Evolutionary conservation across 169 alveolate genomes (phyloP).

Genomic region (Besnoitia besnoiti): DNA sequence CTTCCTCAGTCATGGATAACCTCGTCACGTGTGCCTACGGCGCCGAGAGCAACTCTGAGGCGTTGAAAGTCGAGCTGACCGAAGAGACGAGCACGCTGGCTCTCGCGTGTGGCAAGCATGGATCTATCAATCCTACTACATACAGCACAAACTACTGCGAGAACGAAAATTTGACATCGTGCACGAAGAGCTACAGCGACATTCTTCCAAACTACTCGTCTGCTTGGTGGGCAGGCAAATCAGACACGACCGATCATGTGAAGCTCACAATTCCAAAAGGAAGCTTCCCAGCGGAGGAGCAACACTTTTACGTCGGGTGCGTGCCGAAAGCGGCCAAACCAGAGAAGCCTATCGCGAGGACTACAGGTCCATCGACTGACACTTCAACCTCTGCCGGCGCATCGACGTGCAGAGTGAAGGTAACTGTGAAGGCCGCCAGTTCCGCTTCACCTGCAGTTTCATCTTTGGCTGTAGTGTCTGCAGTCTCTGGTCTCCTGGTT

Average conservation of each 20-base stretch:
- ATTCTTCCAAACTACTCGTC: neutral
- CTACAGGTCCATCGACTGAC: too few species aligned
- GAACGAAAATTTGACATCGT: neutral
- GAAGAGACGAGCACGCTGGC: conserved; percentile 2
- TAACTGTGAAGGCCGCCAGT: neutral
- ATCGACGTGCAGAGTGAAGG: neutral
- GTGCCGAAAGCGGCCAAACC: neutral
- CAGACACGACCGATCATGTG: neutral
- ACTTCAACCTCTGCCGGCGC: neutral
- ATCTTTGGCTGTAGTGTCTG: too few species aligned
- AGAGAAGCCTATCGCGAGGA: neutral
- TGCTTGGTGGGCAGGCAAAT: neutral
- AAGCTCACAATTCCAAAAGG: neutral
- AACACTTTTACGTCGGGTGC: neutral
- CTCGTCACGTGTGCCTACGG: conserved; percentile 15
- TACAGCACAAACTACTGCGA: neutral
- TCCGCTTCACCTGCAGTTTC: too few species aligned
- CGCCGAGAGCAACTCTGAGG: neutral
- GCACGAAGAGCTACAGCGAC: neutral
- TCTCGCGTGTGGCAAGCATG: neutral
- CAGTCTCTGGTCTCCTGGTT: too few species aligned
- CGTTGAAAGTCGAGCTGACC: conserved; percentile 6
- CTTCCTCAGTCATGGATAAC: neutral
- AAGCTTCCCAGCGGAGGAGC: neutral
- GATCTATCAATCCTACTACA: neutral